Evolutionary conservation across 352 stramenopile genomes (phyloP), one percentile per base, ranked within the genome.

Genomic region (Blastocystis sp.): DNA sequence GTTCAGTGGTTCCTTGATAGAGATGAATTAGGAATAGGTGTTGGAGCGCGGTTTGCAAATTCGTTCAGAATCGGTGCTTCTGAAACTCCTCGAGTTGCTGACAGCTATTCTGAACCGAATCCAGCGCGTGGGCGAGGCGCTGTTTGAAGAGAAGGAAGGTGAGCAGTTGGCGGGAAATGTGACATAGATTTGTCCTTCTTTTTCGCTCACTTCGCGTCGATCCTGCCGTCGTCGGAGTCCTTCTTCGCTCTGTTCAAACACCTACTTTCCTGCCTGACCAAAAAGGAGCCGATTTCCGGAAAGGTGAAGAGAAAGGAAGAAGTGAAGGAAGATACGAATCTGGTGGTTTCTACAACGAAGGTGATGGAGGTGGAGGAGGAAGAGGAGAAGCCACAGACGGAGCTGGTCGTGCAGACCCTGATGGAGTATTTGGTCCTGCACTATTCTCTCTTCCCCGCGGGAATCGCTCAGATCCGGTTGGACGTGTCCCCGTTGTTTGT

Each of bases 401-500:
- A 69, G 2, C 17, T 19, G 40, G 28, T 84, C 10, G n/a, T 84
- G 59, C 57, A 84, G 24, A 19, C 19, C 1, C 34, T 66, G 28
- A 28, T 28, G 40, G 34, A 62, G 0, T 84, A 57, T 54, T 52
- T 84, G 21, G 7, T 34, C 6, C 10, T 59, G 48, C 14, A 59
- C 7, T 42, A n/a, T 48, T 10, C 10, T 0, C 42, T 84, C 19
- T 84, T 68, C 45, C 52, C 21, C 45, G 40, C 57, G 17, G 21
- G 24, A 19, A 63, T 84, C 17, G 9, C 54, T 4, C 74, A 84
- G 9, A 45, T 69, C 11, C 74, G 66, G 7, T 4, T 64, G 42
- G 74, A 84, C 57, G n/a, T 84, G 11, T 59, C 66, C 40, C 19
- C 74, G 21, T 43, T 77, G 17, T 77, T 77, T n/a, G 48, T 57